Base-by-base conservation (phyloP, 2,329 filamentous ascomycete species). In the Cladophialophora chaetospira region DNA sequence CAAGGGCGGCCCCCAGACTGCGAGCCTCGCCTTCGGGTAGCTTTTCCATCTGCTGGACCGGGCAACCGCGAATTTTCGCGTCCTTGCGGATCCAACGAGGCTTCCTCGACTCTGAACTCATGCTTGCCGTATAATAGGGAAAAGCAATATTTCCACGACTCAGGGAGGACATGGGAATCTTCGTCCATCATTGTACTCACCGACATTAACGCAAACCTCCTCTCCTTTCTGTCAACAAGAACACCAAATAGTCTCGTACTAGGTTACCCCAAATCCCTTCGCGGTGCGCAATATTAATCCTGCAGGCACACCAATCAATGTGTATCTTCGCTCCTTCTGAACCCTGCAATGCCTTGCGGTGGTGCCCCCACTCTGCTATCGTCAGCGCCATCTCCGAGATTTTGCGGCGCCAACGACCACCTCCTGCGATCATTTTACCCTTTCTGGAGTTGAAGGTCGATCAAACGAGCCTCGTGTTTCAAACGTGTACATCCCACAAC, bases 261-360 rank as follows among this genome's bases (percentile, higher is more conserved):
- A 40, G 43, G 28, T 46, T 55, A 9, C 40, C 21, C 44, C n/a
- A n/a, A n/a, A n/a, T n/a, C n/a, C n/a, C n/a, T n/a, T n/a, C n/a
- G n/a, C n/a, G n/a, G 40, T 45, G 31, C 17, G 52, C 33, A 46
- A 42, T 25, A 33, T 17, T 17, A 25, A 29, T 40, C 44, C 29
- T 44, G 15, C 56, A 59, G 56, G 56, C 38, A 59, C 56, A 59
- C 56, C 56, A 59, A 59, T 59, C 56, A 59, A n/a, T 15, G 26
- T 31, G 43, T 21, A 33, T 23, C 36, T 15, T 6, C 23, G 15
- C 6, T 38, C 48, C 19, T 13, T 48, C 33, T 48, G 35, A n/a
- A 25, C 49, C 46, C 38, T 50, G 46, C 45, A 29, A 23, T 9
- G 35, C 35, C n/a, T 19, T 40, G 36, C 5, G 4, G 15, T 40